These are phyloP conservation scores for Penicillium canariense DNA, from an alignment of 495 filamentous ascomycete genomes.

Conservation along the genomic window DNA sequence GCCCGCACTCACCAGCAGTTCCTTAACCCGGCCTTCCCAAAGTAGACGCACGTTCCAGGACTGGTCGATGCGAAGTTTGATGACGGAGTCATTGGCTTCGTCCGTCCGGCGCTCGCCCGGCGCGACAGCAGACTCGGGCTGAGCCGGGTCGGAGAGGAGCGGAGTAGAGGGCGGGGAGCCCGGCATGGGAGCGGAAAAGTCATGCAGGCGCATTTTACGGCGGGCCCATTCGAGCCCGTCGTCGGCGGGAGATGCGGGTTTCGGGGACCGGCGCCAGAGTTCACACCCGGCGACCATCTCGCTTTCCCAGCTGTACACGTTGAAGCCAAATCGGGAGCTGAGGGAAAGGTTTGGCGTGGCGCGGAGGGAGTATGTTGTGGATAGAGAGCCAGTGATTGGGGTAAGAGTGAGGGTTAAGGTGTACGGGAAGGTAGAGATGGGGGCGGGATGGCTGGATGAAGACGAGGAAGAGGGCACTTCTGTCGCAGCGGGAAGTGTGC, in stretches of 20 bases:
- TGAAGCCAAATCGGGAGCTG: constrained; percentile 90
- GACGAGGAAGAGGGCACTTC: constrained; percentile 42
- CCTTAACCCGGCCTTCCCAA: constrained; percentile 94
- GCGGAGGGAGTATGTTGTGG: constrained; percentile 83
- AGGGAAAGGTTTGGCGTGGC: constrained; percentile 78
- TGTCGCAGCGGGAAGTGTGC: constrained; percentile 82
- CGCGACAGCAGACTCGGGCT: constrained; percentile 16
- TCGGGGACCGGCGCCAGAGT: constrained; percentile 67
- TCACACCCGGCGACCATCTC: constrained; percentile 88
- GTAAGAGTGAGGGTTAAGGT: constrained; percentile 90
- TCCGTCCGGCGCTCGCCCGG: constrained; percentile 35
- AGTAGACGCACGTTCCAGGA: constrained; percentile 78
- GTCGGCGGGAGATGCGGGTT: constrained; percentile 28
- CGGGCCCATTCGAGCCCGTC: constrained; percentile 48
- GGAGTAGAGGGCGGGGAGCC: constrained; percentile 24
- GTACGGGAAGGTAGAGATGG: constrained; percentile 66
- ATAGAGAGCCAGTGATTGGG: constrained; percentile 88
- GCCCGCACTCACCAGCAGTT: constrained; percentile 86
- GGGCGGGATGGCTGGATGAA: constrained; percentile 20
- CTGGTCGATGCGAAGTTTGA: constrained; percentile 87
- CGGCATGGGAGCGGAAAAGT: constrained; percentile 25
- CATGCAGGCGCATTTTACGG: constrained; percentile 38
- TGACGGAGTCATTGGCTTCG: constrained; percentile 75
- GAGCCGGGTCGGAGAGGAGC: constrained; percentile 21
- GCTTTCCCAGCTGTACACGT: constrained; percentile 97